phyloP scores from a whole-genome alignment of 1,284 basidiomycete genomes.

The Fomitopsis palustris region DNA sequence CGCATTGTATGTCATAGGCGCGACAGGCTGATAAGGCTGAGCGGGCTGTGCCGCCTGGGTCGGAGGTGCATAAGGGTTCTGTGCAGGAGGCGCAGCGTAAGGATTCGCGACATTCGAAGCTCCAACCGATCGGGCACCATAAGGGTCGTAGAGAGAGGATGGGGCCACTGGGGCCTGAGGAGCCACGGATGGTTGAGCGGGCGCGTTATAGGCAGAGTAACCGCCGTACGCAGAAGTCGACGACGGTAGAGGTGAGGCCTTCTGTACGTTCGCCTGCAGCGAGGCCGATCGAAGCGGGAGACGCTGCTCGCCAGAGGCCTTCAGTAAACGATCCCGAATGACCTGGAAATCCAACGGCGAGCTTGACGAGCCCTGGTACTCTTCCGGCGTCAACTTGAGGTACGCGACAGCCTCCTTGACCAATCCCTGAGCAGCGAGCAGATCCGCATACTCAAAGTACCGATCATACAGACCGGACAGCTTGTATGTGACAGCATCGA shows the following conservation, averaged over 20 bases:
- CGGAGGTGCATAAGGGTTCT: constrained; percentile 29
- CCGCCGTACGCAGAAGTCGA: constrained; percentile 15
- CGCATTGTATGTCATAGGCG: constrained; percentile 14
- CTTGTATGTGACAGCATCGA: constrained; percentile 72
- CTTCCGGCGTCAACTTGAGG: constrained; percentile 76
- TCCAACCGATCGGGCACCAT: not conserved
- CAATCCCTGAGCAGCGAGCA: constrained; percentile 88
- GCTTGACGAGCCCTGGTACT: constrained; percentile 67
- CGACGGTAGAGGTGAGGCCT: constrained; percentile 15
- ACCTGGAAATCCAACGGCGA: constrained; percentile 52
- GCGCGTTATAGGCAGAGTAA: constrained; percentile 22
- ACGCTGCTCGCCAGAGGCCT: constrained; percentile 39
- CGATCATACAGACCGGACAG: constrained; percentile 86
- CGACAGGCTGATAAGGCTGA: constrained; percentile 24
- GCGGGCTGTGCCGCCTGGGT: constrained; percentile 17
- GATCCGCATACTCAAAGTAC: constrained; percentile 94
- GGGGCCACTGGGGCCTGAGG: constrained; percentile 14
- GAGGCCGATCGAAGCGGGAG: constrained; percentile 29
- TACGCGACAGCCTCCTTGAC: constrained; percentile 82
- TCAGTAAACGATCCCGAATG: constrained; percentile 60
- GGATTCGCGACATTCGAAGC: constrained; percentile 3
- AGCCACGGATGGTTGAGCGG: constrained; percentile 16
- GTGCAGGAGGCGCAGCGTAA: constrained; percentile 8
- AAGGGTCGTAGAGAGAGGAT: constrained; percentile 22
- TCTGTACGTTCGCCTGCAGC: constrained; percentile 18